Evolutionary conservation across 768 basidiomycete species (phyloP).

Genomic region (Thelephora aurantiotincta): DNA sequence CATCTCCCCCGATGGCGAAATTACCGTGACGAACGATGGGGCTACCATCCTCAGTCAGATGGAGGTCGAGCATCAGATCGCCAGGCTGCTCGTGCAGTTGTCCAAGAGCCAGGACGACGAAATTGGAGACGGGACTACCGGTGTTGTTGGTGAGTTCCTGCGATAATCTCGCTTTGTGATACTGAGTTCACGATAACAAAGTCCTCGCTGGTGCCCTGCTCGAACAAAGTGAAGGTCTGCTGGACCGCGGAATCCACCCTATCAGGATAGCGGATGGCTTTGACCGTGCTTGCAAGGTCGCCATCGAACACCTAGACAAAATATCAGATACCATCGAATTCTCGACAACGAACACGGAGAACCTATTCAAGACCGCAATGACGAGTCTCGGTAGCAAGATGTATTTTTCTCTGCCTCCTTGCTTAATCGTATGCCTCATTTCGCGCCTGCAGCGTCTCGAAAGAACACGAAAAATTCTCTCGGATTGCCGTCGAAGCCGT

Average conservation of each 20-base stretch:
- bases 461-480: slow-evolving; percentile 90
- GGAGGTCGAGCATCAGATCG: slow-evolving; percentile 99
- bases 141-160: slow-evolving; percentile 79
- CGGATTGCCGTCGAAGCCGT: slow-evolving; percentile 98
- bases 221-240: slow-evolving; percentile 86
- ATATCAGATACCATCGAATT: slow-evolving; percentile 88
- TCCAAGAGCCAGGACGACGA: slow-evolving; percentile 99
- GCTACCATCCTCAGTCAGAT: slow-evolving; percentile 97
- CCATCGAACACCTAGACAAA: slow-evolving; percentile 78
- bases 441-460: slow-evolving; percentile 62
- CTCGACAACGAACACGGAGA: slow-evolving; percentile 66
- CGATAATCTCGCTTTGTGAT: neutral
- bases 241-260: slow-evolving; percentile 99
- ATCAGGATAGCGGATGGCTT: slow-evolving; percentile 99
- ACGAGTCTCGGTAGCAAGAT: slow-evolving; percentile 98
- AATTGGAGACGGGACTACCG: slow-evolving; percentile 98
- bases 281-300: slow-evolving; percentile 85
- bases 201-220: slow-evolving; percentile 96
- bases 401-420: slow-evolving; percentile 27
- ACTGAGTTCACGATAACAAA: neutral
- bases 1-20: slow-evolving; percentile 94
- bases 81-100: slow-evolving; percentile 90
- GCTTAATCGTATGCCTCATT: neutral
- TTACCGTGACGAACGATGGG: slow-evolving; percentile 98
- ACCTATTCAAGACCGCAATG: slow-evolving; percentile 88